These are phyloP conservation scores for Naganishia friedmannii DNA, from an alignment of 768 basidiomycete genomes.

Conservation along the genomic window DNA sequence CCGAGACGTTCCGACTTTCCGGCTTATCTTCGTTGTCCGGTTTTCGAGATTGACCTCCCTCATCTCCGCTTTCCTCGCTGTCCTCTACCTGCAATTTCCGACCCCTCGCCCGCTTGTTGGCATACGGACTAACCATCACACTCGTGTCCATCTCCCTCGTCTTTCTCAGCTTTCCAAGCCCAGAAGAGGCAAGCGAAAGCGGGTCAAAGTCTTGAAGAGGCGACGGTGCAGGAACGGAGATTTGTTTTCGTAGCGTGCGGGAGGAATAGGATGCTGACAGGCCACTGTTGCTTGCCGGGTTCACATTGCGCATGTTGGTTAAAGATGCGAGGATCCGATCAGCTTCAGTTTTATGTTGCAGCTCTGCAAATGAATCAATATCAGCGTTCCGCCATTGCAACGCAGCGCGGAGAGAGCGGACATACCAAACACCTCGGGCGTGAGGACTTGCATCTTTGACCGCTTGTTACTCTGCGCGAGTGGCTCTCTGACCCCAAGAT, in stretches of 20 bases:
- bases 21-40: neutral
- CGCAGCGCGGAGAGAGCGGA: neutral
- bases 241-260: constrained; percentile 12
- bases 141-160: constrained; percentile 35
- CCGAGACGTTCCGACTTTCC: neutral
- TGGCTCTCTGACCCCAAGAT: neutral
- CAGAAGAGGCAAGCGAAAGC: neutral
- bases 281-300: neutral
- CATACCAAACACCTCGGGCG: constrained; percentile 11
- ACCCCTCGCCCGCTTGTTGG: constrained; percentile 35
- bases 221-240: constrained; percentile 14
- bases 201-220: constrained; percentile 2
- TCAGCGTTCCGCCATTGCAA: neutral
- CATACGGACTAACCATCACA: constrained; percentile 44
- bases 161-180: constrained; percentile 3
- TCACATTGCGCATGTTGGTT: constrained; percentile 4
- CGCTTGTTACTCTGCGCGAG: neutral
- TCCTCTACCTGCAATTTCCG: constrained; percentile 36
- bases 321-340: constrained; percentile 11
- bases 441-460: neutral
- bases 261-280: constrained; percentile 3
- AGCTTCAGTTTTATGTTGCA: constrained; percentile 15
- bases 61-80: constrained; percentile 25
- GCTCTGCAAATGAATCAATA: neutral
- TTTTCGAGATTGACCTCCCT: neutral